These are phyloP conservation scores for Ascochyta viciae-villosae DNA, from an alignment of 2,329 filamentous ascomycete genomes.

Conservation along the genomic window DNA sequence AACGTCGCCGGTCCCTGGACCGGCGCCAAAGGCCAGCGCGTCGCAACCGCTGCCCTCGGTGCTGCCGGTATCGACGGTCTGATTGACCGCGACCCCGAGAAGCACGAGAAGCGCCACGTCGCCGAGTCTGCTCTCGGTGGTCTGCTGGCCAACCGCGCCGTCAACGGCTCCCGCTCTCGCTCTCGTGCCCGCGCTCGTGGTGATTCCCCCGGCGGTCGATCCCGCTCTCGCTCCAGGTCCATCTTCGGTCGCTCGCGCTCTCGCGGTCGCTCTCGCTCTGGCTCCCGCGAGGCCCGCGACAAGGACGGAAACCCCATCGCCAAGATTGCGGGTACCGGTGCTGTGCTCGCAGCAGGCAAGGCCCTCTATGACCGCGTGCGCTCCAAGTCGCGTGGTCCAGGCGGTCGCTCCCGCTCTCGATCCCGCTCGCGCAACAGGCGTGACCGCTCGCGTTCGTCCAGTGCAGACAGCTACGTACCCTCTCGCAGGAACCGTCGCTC, in stretches of 20 bases:
- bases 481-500: slow-evolving; percentile 53
- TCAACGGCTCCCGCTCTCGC: slow-evolving; percentile 78
- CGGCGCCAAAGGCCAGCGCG: slow-evolving; percentile 88
- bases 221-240: slow-evolving; percentile 68
- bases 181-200: slow-evolving; percentile 55
- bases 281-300: slow-evolving; percentile 58
- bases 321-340: slow-evolving; percentile 57
- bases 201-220: slow-evolving; percentile 57
- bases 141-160: slow-evolving; percentile 81
- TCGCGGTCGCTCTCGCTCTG: slow-evolving; percentile 51
- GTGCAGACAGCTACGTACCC: slow-evolving; percentile 59
- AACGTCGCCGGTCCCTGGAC: slow-evolving; percentile 90
- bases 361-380: slow-evolving; percentile 63
- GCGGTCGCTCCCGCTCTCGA: slow-evolving; percentile 50
- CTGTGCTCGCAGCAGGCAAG: slow-evolving; percentile 59
- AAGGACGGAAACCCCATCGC: slow-evolving; percentile 58
- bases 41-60: slow-evolving; percentile 84
- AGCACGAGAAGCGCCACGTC: slow-evolving; percentile 80
- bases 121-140: slow-evolving; percentile 89
- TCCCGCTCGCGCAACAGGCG: slow-evolving; percentile 55
- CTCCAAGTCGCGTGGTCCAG: slow-evolving; percentile 59
- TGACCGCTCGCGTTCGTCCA: slow-evolving; percentile 54
- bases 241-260: slow-evolving; percentile 57
- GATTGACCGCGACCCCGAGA: slow-evolving; percentile 70
- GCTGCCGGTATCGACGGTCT: slow-evolving; percentile 86